A percentile compares a stretch with the other conserved stretches of the same genome.
These are phyloP conservation scores for Ophiocordyceps robertsii DNA, from an alignment of 2,329 filamentous ascomycete species.

Conservation along the genomic window DNA sequence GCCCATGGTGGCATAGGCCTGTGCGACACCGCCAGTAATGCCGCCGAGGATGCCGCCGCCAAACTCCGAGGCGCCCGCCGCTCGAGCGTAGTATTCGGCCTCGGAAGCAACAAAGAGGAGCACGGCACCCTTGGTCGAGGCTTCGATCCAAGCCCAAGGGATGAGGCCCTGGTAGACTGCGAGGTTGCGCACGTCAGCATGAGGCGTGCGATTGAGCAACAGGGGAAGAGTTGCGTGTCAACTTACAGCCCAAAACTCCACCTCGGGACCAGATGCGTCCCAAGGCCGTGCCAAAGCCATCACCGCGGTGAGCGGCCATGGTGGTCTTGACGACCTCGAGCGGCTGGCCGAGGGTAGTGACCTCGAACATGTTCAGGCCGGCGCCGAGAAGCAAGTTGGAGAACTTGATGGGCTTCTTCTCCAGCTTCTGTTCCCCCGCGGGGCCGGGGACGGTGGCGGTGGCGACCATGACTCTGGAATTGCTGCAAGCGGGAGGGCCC, in stretches of 20 bases:
- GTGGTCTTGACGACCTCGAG: conserved; percentile 99
- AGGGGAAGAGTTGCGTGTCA: conserved; percentile 2
- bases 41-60: conserved; percentile 79
- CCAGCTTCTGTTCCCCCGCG: conserved; percentile 42
- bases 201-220: neutral
- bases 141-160: conserved; percentile 99
- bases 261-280: conserved; percentile 85
- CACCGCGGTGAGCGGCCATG: conserved; percentile 92
- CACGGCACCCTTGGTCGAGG: conserved; percentile 97
- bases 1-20: conserved; percentile 98
- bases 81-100: conserved; percentile 87
- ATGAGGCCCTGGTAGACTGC: conserved; percentile 98
- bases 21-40: conserved; percentile 86
- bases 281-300: conserved; percentile 73
- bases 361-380: conserved; percentile 92
- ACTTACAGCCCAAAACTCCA: conserved; percentile 86
- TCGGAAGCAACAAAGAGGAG: conserved; percentile 98
- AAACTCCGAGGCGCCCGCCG: conserved; percentile 75
- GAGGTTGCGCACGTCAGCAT: conserved; percentile 3
- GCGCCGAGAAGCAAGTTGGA: conserved; percentile 93
- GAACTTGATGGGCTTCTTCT: conserved; percentile 99
- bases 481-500: conserved; percentile 53
- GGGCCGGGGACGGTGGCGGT: conserved; percentile 39
- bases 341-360: conserved; percentile 57
- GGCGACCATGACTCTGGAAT: conserved; percentile 48